Base-by-base conservation (phyloP, 1,139 yeast species). In the Suhomyces maxii region DNA sequence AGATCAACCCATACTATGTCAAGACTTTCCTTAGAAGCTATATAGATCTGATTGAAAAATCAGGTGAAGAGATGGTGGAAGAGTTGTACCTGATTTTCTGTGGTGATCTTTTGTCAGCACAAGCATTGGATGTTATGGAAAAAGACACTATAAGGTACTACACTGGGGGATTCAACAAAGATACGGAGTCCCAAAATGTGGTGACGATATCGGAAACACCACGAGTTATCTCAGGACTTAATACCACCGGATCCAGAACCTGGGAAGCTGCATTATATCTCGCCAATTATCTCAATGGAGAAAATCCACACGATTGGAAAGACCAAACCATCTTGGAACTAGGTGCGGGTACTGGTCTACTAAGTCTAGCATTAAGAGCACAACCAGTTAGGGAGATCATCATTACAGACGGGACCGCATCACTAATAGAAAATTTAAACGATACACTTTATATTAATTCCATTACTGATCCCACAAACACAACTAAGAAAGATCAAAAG, bases 251-350 rank as follows among this genome's bases (percentile, higher is more conserved):
- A 0, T 68, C 83, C 48, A 70, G 97, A 38, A 91, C 98, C 0
- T 91, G 98, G 98, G 97, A 89, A 60, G 97, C 97, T 0, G 87
- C 96, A 0, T 55, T 88, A n/a, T 89, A 73, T 48, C 66, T 90
- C 13, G 68, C 84, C 8, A 73, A 80, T 41, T 80, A 65, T 53
- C 55, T 87, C 36, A 53, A 66, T 31, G 46, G 53, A 6, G 31
- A 28, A 9, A 37, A 37, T 9, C 18, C 25, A 2, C 13, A 33
- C 8, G 36, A 57, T 33, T 46, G 58, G 37, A 37, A 26, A 5
- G 53, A 55, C 7, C 58, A 63, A 34, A 59, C 59, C 0, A 63
- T 87, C 0, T 61, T 89, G 26, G 98, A 91, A 58, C 65, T 91
- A 28, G 98, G 98, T 0, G 80, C 95, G 23, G 98, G 98, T 0